phyloP scores from a whole-genome alignment of 2,329 filamentous ascomycete species.

The Fusarium nelsonii region DNA sequence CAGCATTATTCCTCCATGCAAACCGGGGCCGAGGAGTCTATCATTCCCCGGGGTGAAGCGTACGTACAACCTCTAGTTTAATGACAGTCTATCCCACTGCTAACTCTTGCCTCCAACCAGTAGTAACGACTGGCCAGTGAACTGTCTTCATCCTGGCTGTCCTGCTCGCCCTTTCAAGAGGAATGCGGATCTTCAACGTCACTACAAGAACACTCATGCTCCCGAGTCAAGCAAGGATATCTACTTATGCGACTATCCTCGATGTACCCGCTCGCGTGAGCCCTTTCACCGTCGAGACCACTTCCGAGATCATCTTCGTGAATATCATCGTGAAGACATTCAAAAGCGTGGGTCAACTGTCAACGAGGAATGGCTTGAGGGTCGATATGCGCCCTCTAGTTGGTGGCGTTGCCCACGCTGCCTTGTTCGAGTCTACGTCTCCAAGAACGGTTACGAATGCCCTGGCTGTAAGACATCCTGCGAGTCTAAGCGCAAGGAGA shows the following conservation, averaged over 20 bases:
- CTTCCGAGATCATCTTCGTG: slow-evolving; percentile 68
- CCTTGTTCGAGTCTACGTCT: slow-evolving; percentile 59
- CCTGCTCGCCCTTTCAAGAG: slow-evolving; percentile 62
- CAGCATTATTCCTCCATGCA: slow-evolving; percentile 24
- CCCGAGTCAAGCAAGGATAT: slow-evolving; percentile 56
- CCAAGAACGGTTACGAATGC: slow-evolving; percentile 60
- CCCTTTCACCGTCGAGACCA: slow-evolving; percentile 69
- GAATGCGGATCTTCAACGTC: slow-evolving; percentile 66
- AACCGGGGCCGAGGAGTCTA: slow-evolving; percentile 5
- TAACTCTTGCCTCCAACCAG: slow-evolving; percentile 24
- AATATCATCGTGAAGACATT: slow-evolving; percentile 68
- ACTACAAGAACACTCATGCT: slow-evolving; percentile 63
- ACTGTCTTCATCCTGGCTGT: slow-evolving; percentile 59
- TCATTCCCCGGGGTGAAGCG: slow-evolving; percentile 28
- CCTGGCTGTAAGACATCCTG: slow-evolving; percentile 60
- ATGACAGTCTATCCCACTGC: not conserved
- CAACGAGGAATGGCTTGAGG: slow-evolving; percentile 56
- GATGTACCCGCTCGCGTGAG: slow-evolving; percentile 58
- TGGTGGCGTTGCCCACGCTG: slow-evolving; percentile 70
- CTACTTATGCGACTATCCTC: slow-evolving; percentile 65
- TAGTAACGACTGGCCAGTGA: slow-evolving; percentile 52
- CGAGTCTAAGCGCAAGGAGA: slow-evolving; percentile 58
- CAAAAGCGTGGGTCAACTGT: slow-evolving; percentile 58
- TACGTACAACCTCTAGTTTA: slow-evolving; percentile 18
- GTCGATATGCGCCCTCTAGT: slow-evolving; percentile 53